Evolutionary conservation across 2,329 filamentous ascomycete genomes (phyloP).

Genomic region (Pochonia chlamydosporia): DNA sequence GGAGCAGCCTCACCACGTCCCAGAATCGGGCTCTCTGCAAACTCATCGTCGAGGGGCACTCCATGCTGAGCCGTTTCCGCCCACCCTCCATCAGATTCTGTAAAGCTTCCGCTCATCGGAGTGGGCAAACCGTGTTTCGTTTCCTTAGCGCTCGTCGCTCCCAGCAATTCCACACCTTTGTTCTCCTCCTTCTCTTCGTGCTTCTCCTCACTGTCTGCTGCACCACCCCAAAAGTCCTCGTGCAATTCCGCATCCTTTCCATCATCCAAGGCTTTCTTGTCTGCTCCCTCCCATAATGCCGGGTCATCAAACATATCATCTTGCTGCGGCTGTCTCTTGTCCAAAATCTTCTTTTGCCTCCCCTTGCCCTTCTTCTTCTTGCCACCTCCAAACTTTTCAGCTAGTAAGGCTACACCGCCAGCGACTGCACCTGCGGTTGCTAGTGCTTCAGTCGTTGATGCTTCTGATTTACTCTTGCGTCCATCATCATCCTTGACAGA

Average conservation of each 20-base stretch:
- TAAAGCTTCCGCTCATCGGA: constrained; percentile 13
- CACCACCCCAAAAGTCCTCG: constrained; percentile 24
- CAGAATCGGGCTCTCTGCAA: constrained; percentile 33
- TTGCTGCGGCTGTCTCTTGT: constrained; percentile 30
- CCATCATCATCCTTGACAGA: not conserved
- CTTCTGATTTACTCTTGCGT: not conserved
- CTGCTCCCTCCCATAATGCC: constrained; percentile 37
- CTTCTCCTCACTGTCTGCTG: constrained; percentile 8
- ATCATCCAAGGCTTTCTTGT: constrained; percentile 28
- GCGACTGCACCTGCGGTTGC: constrained; percentile 11
- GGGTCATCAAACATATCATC: constrained; percentile 41
- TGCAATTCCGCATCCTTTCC: constrained; percentile 11
- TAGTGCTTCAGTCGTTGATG: constrained; percentile 19
- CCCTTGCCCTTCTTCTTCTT: constrained; percentile 16
- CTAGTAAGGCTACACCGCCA: constrained; percentile 28
- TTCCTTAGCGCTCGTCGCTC: not conserved
- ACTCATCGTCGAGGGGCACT: constrained; percentile 18
- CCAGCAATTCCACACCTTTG: not conserved
- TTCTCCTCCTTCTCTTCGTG: constrained; percentile 6
- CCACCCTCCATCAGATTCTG: constrained; percentile 15
- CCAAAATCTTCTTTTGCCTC: constrained; percentile 29
- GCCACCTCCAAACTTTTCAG: constrained; percentile 27
- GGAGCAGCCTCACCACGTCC: constrained; percentile 21
- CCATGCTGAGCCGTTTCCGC: constrained; percentile 19
- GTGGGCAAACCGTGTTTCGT: constrained; percentile 11